Percentiles rank a stretch among this genome's conserved stretches.
These are phyloP conservation scores for Prunella vulgaris DNA, from an alignment of 257 asterid genomes.

Conservation along the genomic window DNA sequence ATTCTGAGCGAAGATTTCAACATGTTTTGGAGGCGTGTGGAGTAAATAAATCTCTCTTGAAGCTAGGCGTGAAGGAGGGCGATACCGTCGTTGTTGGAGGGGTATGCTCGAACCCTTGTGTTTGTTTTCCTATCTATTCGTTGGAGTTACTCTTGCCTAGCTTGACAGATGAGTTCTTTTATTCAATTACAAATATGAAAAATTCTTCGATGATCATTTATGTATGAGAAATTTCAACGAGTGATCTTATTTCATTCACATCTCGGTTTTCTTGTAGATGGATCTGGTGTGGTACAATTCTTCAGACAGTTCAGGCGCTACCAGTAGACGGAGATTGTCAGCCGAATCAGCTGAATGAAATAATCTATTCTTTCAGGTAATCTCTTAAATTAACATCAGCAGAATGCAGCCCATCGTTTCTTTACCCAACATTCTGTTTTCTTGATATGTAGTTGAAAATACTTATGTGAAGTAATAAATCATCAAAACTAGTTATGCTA, in stretches of 20 bases:
- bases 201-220: no score
- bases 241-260: background rate
- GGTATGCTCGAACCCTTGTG: constrained; percentile 31
- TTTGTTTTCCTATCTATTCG: background rate
- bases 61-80: constrained; percentile 88
- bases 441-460: background rate
- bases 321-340: constrained; percentile 45
- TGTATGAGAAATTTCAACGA: background rate
- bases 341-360: constrained; percentile 35
- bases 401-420: background rate
- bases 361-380: background rate
- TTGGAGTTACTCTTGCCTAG: background rate
- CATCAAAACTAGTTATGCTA: background rate
- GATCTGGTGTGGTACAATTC: constrained; percentile 82
- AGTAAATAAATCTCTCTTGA: constrained; percentile 72
- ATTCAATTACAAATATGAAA: background rate
- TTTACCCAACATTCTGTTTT: background rate
- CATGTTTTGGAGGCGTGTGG: constrained; percentile 92
- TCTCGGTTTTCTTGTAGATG: constrained; percentile 50
- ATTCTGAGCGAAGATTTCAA: constrained; percentile 87
- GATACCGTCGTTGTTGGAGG: constrained; percentile 90
- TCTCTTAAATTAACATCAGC: background rate
- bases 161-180: background rate
- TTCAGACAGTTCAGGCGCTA: constrained; percentile 45
- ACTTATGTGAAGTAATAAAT: background rate